phyloP scores from a whole-genome alignment of 495 filamentous ascomycete genomes.

The Trypethelium eluteriae region DNA sequence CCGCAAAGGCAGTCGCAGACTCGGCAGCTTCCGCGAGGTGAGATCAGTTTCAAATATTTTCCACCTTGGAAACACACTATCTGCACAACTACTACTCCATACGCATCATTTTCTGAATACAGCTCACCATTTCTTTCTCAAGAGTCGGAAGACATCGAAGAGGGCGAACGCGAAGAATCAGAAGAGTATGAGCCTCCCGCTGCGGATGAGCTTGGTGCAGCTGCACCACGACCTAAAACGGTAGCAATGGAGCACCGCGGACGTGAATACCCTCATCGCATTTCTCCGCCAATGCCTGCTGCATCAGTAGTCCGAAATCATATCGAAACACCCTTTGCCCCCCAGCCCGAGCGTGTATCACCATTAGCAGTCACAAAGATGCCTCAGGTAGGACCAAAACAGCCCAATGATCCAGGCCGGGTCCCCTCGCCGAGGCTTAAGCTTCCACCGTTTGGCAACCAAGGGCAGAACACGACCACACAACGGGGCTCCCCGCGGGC shows the following conservation, averaged over 20 bases:
- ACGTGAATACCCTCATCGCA: neutral
- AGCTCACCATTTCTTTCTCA: neutral
- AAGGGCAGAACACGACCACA: neutral
- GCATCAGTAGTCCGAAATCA: conserved; percentile 18
- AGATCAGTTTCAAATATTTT: neutral
- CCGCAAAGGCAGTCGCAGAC: neutral
- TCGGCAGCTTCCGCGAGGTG: neutral
- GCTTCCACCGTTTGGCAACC: neutral
- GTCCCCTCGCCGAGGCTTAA: neutral
- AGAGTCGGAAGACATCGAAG: conserved; percentile 7
- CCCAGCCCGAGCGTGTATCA: conserved; percentile 74
- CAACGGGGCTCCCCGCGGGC: neutral
- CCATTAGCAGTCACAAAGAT: conserved; percentile 60
- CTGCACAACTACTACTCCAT: neutral
- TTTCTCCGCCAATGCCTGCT: conserved; percentile 4
- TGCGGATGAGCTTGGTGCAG: conserved; percentile 24
- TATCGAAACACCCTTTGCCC: conserved; percentile 30
- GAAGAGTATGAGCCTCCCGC: conserved; percentile 26
- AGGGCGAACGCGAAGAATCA: conserved; percentile 18
- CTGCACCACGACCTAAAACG: neutral
- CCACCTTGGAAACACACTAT: neutral
- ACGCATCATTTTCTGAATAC: neutral
- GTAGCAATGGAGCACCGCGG: neutral
- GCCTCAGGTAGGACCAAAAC: conserved; percentile 42
- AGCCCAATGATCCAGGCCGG: conserved; percentile 15